Percentiles rank a stretch among this genome's conserved stretches.
phyloP scores from a whole-genome alignment of 2,329 filamentous ascomycete genomes.

The Elsinoe batatas region DNA sequence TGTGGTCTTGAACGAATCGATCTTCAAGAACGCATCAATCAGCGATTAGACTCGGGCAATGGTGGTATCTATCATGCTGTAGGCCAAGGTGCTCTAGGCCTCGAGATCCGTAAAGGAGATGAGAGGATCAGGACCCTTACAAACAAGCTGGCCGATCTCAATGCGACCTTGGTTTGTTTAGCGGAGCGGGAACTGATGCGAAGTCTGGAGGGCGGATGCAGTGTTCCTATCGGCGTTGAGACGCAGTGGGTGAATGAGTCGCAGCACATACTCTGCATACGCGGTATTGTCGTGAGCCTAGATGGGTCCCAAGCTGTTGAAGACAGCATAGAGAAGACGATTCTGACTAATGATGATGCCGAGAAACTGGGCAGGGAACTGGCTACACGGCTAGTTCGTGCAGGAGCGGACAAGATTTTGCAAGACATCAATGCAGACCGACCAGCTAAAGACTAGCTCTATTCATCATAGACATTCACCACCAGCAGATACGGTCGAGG shows the following conservation, averaged over 20 bases:
- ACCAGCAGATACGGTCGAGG: too few species aligned
- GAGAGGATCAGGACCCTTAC: constrained; percentile 50
- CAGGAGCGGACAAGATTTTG: constrained; percentile 75
- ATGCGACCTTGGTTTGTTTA: constrained; percentile 57
- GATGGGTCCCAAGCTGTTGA: constrained; percentile 70
- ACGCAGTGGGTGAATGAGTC: neutral
- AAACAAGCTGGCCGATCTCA: constrained; percentile 49
- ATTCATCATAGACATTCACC: neutral
- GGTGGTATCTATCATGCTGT: constrained; percentile 75
- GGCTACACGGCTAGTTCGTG: constrained; percentile 60
- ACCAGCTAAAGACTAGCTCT: neutral
- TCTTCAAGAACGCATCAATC: constrained; percentile 59
- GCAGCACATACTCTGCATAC: constrained; percentile 49
- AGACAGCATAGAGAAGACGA: constrained; percentile 50
- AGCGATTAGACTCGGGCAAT: constrained; percentile 59
- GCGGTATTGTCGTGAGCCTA: constrained; percentile 72
- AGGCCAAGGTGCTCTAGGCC: constrained; percentile 75
- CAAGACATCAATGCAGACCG: constrained; percentile 51
- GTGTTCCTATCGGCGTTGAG: constrained; percentile 71
- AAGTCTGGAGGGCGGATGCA: constrained; percentile 89
- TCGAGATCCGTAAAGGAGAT: constrained; percentile 70
- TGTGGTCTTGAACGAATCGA: constrained; percentile 70
- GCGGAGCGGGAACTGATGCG: constrained; percentile 79
- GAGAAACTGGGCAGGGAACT: constrained; percentile 67
- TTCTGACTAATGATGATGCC: constrained; percentile 57